Base-by-base conservation (phyloP, 768 basidiomycete genomes). In the Rhizopogon roseolus region DNA sequence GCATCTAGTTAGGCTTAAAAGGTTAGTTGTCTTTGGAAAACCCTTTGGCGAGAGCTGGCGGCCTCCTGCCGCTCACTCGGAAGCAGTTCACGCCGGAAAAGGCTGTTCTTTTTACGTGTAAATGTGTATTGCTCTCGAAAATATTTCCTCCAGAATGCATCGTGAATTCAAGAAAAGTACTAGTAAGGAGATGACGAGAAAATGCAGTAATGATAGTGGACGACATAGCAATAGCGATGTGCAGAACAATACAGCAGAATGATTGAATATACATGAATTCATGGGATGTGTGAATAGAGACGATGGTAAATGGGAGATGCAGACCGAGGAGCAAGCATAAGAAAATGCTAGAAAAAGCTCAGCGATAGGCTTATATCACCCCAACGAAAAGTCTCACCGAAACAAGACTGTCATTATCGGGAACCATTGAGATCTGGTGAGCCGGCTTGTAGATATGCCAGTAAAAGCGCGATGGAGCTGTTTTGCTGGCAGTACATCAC, bases 401-500 rank as follows among this genome's bases (percentile, higher is more conserved):
- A 50, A 54, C 48, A 25, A 39, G 58, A 22, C 34, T 48, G 54
- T 54, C 58, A 71, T 40, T 55, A 71, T 37, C 54, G 56, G 53
- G 62, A 63, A 43, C 62, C 57, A 16, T 62, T 62, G 50, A 70
- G 69, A 55, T 75, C 79, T 42, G 77, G 71, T 38, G 73, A 64
- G 11, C 76, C 76, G 11, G 79, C 76, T 63, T 82, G 80, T 43
- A 90, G 66, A 57, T 79, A 77, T 49, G 84, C 80, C 43, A 96
- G 76, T 52, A 94, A 81, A 34, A 83, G 73, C 3, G 90, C 81
- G 37, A 98, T 83, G 13, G 89, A 78, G 64, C 93, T 93, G 62
- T 97, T 98, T 68, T 97, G 94, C 59, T 85, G 82, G 65, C 93
- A 95, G 32, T 90, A 81, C 62, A 87, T 69, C 64, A 90, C 85